These are phyloP conservation scores for Entophlyctis luteolus DNA, from an alignment of 192 early-diverging fungal species.

Conservation along the genomic window DNA sequence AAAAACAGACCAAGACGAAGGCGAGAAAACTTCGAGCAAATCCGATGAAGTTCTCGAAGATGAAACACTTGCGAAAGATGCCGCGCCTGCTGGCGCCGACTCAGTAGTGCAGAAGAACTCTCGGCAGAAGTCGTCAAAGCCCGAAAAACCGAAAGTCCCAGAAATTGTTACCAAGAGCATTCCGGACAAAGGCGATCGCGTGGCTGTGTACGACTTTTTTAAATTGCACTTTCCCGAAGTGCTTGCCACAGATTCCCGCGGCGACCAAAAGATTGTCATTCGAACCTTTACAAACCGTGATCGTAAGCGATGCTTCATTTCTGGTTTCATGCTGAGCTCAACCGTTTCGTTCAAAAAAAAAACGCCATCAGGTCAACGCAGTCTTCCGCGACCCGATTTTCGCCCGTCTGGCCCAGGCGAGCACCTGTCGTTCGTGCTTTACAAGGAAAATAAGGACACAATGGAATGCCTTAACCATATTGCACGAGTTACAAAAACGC, in stretches of 20 bases:
- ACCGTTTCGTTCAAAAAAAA: neutral
- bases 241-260: conserved; percentile 35
- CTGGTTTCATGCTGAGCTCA: neutral
- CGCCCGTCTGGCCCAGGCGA: conserved; percentile 48
- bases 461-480: conserved; percentile 75
- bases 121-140: neutral
- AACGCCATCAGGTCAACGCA: conserved; percentile 1
- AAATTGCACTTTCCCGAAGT: conserved; percentile 39
- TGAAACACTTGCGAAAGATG: neutral
- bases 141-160: neutral
- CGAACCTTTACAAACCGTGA: neutral
- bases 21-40: neutral
- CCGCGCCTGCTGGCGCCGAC: neutral
- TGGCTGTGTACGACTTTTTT: conserved; percentile 38
- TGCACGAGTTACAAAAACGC: conserved; percentile 34
- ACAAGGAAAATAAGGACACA: conserved; percentile 91
- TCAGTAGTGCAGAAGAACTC: neutral
- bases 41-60: neutral
- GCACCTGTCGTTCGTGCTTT: conserved; percentile 79
- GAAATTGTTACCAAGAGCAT: conserved; percentile 10
- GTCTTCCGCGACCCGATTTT: conserved; percentile 20
- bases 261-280: conserved; percentile 3
- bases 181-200: conserved; percentile 20
- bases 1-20: neutral
- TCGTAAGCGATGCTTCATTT: conserved; percentile 5